Evolutionary conservation across 1,139 yeast genomes (phyloP), one percentile per base, ranked within the genome.

Genomic region (Lodderomyces metapsilosis): DNA sequence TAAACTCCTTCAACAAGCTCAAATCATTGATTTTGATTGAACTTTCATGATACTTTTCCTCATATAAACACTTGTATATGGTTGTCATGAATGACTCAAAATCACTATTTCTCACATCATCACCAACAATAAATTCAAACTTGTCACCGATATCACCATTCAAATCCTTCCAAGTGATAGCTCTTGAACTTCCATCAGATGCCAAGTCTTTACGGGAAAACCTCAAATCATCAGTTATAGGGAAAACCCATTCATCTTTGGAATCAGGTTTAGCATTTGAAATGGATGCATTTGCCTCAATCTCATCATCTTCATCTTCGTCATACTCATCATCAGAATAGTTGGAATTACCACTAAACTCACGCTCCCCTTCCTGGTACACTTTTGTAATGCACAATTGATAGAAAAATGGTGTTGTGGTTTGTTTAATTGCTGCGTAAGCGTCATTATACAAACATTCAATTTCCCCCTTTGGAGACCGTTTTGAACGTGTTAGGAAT

Each of bases 371-470:
- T 50, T 82, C 92, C 42, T 78, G 83, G 49, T 73, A 78, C 0
- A 84, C 86, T 43, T 85, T 77, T 43, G 80, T 80, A 24, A 91
- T 78, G 15, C 84, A 82, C 38, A 92, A 65, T 52, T 87, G 92
- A 57, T 83, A 86, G 52, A 77, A 75, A 56, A 65, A 84, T 9
- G 83, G 82, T 4, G 80, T 73, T 2, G 85, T 72, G 1, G 94
- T 84, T 46, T 78, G 78, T 37, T 89, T 74, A 40, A 92, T 80
- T 2, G 82, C 68, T 13, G 91, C 82, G 40, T 80, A 80, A 1
- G 96, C 92, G 53, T 88, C 96, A 48, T 80, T 84, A 40, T 78
- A 84, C 34, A 92, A 72, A 59, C 96, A 89, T 61, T 92, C 97
- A 34, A 82, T 71, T 22, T 82, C 89, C 3, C 96, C 92, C 58